Conservation (phyloP, 495 filamentous ascomycete genomes). For the Copromyces sp. region DNA sequence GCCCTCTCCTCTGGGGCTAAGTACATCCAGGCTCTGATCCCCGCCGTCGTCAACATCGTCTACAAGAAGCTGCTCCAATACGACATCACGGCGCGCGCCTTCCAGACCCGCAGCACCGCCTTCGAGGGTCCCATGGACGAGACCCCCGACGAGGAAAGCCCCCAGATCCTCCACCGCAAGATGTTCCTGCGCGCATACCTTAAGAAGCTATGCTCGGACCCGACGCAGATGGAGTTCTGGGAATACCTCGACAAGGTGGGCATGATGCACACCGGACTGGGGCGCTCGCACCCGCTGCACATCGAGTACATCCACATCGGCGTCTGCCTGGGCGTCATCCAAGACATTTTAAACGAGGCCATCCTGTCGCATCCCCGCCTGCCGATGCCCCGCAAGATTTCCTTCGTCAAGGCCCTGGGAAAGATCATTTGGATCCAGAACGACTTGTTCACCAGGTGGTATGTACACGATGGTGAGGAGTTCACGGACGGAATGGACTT, state of each 20-base stretch:
- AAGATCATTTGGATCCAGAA: constrained; percentile 65
- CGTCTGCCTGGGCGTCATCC: constrained; percentile 55
- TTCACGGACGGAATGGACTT: constrained; percentile 51
- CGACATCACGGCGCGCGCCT: constrained; percentile 65
- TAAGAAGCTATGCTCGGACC: constrained; percentile 58
- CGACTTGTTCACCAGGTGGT: constrained; percentile 69
- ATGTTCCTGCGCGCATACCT: constrained; percentile 66
- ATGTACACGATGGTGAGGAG: constrained; percentile 62
- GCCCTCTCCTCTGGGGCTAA: constrained; percentile 54
- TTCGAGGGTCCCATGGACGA: constrained; percentile 53
- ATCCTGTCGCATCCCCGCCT: constrained; percentile 60
- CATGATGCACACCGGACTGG: constrained; percentile 61
- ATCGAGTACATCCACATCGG: constrained; percentile 71
- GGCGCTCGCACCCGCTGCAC: constrained; percentile 53
- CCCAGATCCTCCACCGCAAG: constrained; percentile 65
- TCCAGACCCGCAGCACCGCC: constrained; percentile 55
- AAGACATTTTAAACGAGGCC: constrained; percentile 64
- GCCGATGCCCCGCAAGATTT: constrained; percentile 51
- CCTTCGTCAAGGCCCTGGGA: constrained; percentile 52
- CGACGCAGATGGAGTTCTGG: constrained; percentile 65
- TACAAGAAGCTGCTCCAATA: constrained; percentile 65
- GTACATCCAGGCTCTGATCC: constrained; percentile 66
- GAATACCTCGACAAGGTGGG: constrained; percentile 70
- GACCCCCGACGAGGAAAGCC: constrained; percentile 49
- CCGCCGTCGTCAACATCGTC: constrained; percentile 63